Conservation (phyloP, 352 stramenopile species). For the Stephanocyclus meneghinianus region DNA sequence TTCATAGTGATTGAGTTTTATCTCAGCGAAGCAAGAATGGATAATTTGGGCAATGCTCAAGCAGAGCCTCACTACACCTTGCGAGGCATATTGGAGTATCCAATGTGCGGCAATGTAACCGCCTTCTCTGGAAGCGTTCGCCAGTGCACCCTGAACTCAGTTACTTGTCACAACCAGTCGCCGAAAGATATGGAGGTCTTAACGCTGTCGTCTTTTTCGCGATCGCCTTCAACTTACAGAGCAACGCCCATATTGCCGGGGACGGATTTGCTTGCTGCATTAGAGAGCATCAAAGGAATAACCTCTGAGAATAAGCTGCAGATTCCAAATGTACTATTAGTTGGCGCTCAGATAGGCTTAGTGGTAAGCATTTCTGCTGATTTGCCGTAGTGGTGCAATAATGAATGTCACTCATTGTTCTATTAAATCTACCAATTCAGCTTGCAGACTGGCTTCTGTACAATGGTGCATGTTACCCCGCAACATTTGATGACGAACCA, state of each 20-base stretch:
- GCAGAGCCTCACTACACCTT: not conserved
- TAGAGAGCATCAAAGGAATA: constrained; percentile 3
- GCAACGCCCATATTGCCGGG: not conserved
- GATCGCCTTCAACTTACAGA: not conserved
- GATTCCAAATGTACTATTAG: constrained; percentile 12
- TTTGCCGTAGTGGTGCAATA: not conserved
- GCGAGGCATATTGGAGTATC: constrained; percentile 1
- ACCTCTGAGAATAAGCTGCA: not conserved
- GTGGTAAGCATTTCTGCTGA: not conserved
- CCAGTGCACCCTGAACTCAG: not conserved
- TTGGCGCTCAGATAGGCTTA: not conserved
- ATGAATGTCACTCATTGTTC: not conserved
- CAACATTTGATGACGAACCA: constrained; percentile 5
- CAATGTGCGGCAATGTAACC: constrained; percentile 16
- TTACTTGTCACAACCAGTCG: constrained; percentile 11
- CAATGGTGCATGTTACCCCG: not conserved
- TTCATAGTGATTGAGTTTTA: constrained; percentile 14
- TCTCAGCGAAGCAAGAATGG: not conserved
- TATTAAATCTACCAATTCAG: not conserved
- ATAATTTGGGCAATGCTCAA: not conserved
- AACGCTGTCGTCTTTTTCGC: not conserved
- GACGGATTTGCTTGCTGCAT: constrained; percentile 1
- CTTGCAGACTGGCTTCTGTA: constrained; percentile 4
- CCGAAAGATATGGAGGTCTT: constrained; percentile 13
- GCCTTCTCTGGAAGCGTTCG: not conserved